Evolutionary conservation across 768 basidiomycete species (phyloP), one percentile per base, ranked within the genome.

Genomic region (Xerocomellus intermedius): DNA sequence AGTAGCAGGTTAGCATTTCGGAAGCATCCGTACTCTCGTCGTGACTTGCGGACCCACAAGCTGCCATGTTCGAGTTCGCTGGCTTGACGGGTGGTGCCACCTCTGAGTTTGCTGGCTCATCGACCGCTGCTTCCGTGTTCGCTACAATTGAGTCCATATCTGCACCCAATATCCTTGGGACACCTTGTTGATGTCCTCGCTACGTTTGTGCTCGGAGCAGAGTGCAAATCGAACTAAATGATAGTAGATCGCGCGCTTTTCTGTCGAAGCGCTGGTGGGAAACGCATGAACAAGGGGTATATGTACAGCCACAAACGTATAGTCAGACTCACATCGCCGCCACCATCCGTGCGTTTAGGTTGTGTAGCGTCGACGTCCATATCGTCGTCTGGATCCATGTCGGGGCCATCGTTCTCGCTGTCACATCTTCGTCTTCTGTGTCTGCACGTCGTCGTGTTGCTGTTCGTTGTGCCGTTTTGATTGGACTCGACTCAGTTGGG

Each of bases 181-280:
- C 2, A 30, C 10, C 73, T 94, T 94, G 37, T 79, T 83, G 46
- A 95, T 89, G 39, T 96, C 93, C n/a, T 94, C 88, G 38, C 91
- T 70, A 48, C 91, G 79, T 65, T 79, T 83, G 51, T 88, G 83
- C 66, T 96, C 93, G 5, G 76, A 78, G 69, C 93, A 95, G 39
- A 98, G 75, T 3, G 92, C 91, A 21, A 92, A 78, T 16, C 93
- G 82, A 13, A 89, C 89, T n/a, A n/a, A n/a, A n/a, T n/a, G n/a
- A n/a, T n/a, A n/a, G n/a, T 33, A 96, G 79, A 48, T 86, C 84
- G 47, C 80, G 77, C 0, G 87, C 88, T 67, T 82, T 85, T 48
- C 81, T 78, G 17, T 77, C 73, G 22, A 85, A 62, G 19, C 86
- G 83, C 91, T 94, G 42, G n/a, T 28, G 9, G 10, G n/a, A 3